Evolutionary conservation across 2,329 filamentous ascomycete species (phyloP).

Genomic region (Xylariaceae sp.): DNA sequence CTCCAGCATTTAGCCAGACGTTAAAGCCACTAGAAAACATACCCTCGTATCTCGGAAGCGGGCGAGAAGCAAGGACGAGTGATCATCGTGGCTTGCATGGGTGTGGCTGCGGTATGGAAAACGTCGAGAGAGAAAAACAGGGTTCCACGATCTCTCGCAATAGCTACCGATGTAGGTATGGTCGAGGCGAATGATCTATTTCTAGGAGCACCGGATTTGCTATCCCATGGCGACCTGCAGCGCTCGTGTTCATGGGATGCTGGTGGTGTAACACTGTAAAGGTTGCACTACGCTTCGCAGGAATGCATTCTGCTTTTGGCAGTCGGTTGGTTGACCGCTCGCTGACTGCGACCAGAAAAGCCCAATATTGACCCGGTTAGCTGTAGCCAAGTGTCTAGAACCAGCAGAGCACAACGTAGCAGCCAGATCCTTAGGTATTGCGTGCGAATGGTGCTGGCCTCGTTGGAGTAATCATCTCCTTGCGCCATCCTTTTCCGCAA

Average conservation of each 20-base stretch:
- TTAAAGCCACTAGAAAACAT: neutral
- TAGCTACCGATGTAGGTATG: conserved; percentile 3
- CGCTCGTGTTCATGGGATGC: conserved; percentile 29
- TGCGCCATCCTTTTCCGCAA: conserved; percentile 6
- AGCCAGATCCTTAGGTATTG: conserved; percentile 14
- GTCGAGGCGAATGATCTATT: conserved; percentile 31
- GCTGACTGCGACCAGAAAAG: conserved; percentile 12
- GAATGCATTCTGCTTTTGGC: conserved; percentile 14
- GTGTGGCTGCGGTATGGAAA: neutral
- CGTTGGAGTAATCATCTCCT: conserved; percentile 21
- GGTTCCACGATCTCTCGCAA: conserved; percentile 12
- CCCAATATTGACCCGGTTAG: conserved; percentile 10
- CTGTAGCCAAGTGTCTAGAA: conserved; percentile 30
- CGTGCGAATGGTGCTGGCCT: conserved; percentile 10
- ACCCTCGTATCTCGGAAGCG: conserved; percentile 16
- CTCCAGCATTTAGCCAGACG: no score
- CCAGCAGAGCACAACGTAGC: conserved; percentile 11
- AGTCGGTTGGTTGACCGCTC: conserved; percentile 13
- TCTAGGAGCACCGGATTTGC: conserved; percentile 19
- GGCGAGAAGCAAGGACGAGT: neutral
- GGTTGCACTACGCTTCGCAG: conserved; percentile 13
- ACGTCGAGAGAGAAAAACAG: neutral
- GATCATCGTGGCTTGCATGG: conserved; percentile 19
- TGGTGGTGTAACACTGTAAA: conserved; percentile 28
- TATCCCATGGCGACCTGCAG: conserved; percentile 36